These are phyloP conservation scores for Linum trigynum DNA, from an alignment of 345 rosid genomes.

Conservation along the genomic window DNA sequence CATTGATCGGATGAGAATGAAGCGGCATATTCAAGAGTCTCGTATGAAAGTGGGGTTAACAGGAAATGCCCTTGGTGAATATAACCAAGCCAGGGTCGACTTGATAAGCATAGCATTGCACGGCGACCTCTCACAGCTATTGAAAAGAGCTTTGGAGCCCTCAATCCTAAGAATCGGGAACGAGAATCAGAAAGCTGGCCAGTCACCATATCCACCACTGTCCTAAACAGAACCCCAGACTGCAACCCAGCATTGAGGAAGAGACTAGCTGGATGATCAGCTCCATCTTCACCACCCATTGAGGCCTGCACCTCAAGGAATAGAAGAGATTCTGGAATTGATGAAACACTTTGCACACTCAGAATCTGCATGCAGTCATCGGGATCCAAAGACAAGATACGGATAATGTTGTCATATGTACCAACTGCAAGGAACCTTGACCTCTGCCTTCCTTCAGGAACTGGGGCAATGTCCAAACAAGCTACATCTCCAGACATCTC, in stretches of 20 bases:
- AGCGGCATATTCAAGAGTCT: conserved; percentile 90
- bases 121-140: conserved; percentile 72
- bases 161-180: conserved; percentile 83
- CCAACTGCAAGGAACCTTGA: conserved; percentile 98
- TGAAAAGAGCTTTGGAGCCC: conserved; percentile 88
- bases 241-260: conserved; percentile 94
- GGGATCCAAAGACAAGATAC: conserved; percentile 89
- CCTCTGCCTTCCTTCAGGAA: conserved; percentile 99
- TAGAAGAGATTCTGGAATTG: conserved; percentile 91
- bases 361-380: conserved; percentile 96
- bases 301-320: conserved; percentile 99
- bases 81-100: conserved; percentile 98
- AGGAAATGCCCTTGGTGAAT: conserved; percentile 94
- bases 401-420: conserved; percentile 85
- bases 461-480: conserved; percentile 95
- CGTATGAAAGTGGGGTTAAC: conserved; percentile 85
- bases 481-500: conserved; percentile 99
- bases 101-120: conserved; percentile 93
- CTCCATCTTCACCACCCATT: conserved; percentile 92
- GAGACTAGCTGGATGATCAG: conserved; percentile 97
- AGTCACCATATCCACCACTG: conserved; percentile 94
- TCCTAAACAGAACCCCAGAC: conserved; percentile 88
- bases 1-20: conserved; percentile 98
- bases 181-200: conserved; percentile 99
- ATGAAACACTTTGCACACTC: conserved; percentile 94